Conservation (phyloP, 345 rosid genomes). For the Boechera stricta region DNA sequence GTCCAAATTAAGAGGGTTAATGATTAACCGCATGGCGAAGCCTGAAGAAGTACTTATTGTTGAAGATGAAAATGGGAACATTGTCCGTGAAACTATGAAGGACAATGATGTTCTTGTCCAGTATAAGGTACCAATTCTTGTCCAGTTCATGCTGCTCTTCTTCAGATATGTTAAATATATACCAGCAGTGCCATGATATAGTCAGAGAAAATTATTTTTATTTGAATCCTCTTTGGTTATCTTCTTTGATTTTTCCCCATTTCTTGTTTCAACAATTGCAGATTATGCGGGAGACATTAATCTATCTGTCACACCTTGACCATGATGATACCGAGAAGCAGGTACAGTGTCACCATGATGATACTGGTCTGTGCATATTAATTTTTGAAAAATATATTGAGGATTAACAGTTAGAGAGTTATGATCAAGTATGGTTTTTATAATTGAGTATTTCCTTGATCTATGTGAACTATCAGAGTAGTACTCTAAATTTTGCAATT, state of each 20-base stretch:
- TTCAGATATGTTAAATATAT: conserved; percentile 20
- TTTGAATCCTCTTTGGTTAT: conserved; percentile 9
- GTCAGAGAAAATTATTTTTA: not conserved
- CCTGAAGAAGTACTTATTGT: conserved; percentile 98
- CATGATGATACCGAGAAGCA: conserved; percentile 99
- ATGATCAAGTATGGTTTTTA: conserved; percentile 19
- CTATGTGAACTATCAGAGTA: not conserved
- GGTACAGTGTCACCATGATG: conserved; percentile 53
- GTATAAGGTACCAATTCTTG: conserved; percentile 68
- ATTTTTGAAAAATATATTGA: conserved; percentile 16
- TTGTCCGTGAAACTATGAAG: conserved; percentile 98
- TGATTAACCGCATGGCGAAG: conserved; percentile 99
- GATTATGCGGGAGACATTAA: conserved; percentile 97
- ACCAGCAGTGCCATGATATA: conserved; percentile 6
- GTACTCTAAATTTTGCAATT: not conserved
- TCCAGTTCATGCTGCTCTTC: conserved; percentile 8
- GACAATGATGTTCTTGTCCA: conserved; percentile 99
- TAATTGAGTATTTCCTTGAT: conserved; percentile 10
- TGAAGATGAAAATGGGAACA: conserved; percentile 99
- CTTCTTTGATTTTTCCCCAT: not conserved
- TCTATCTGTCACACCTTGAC: conserved; percentile 94
- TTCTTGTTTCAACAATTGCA: conserved; percentile 49
- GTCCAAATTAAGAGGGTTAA: conserved; percentile 92
- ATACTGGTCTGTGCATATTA: conserved; percentile 15
- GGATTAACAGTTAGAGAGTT: conserved; percentile 9